Conservation (phyloP, 352 stramenopile species). For the Phytophthora aleatoria region DNA sequence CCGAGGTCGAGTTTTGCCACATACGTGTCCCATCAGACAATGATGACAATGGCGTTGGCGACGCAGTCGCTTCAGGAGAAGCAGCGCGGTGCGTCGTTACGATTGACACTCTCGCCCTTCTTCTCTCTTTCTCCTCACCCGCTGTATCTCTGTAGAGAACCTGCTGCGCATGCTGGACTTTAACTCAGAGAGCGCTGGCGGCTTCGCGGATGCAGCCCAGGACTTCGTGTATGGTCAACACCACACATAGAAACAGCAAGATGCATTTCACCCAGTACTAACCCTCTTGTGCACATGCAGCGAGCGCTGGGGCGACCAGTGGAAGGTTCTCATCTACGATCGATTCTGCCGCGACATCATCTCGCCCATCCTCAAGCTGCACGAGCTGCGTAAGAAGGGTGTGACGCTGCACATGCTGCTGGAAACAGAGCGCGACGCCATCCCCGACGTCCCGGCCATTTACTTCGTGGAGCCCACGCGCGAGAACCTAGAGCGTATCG, state of each 20-base stretch:
- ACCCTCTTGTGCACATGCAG: slow-evolving; percentile 21
- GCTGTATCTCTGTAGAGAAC: slow-evolving; percentile 48
- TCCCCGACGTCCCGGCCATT: slow-evolving; percentile 96
- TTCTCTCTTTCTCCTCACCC: neutral
- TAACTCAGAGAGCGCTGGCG: slow-evolving; percentile 63
- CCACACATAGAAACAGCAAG: neutral
- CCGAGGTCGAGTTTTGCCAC: neutral
- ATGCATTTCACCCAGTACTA: neutral
- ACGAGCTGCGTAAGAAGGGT: slow-evolving; percentile 94
- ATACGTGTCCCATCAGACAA: slow-evolving; percentile 30
- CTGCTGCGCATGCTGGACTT: slow-evolving; percentile 88
- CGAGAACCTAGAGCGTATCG: slow-evolving; percentile 95
- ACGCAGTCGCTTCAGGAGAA: slow-evolving; percentile 78
- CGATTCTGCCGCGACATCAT: slow-evolving; percentile 96
- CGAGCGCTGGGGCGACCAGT: slow-evolving; percentile 84
- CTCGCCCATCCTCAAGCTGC: slow-evolving; percentile 97
- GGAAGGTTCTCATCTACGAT: slow-evolving; percentile 99
- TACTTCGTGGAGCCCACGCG: slow-evolving; percentile 97
- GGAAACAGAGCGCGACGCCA: slow-evolving; percentile 93
- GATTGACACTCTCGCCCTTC: neutral
- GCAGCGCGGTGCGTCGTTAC: slow-evolving; percentile 61
- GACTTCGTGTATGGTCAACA: slow-evolving; percentile 37
- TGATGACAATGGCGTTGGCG: slow-evolving; percentile 38
- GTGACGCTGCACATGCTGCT: slow-evolving; percentile 98
- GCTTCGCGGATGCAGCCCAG: slow-evolving; percentile 37